Evolutionary conservation across 176 grass and related monocot genomes (phyloP).

Genomic region (Phoenix roebelenii): DNA sequence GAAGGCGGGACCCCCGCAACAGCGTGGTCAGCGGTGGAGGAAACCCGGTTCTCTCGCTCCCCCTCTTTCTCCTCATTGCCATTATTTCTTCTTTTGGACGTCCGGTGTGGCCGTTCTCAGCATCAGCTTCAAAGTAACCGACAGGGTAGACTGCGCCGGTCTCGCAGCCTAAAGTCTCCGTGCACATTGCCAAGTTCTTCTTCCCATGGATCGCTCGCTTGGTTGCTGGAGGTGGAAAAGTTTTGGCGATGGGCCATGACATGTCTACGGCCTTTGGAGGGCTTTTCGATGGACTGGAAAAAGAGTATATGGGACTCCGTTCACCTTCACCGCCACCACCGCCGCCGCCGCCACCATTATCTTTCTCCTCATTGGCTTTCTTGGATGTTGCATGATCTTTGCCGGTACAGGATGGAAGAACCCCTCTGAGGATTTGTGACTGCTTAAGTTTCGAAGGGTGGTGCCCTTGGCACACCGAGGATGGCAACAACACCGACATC

Average conservation of each 20-base stretch:
- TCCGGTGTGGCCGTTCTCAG: background rate
- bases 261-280: background rate
- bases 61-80: slow-evolving; percentile 8
- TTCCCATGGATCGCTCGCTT: slow-evolving; percentile 24
- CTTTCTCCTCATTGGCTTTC: background rate
- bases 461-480: no score
- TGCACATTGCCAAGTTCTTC: slow-evolving; percentile 58
- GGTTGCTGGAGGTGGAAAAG: background rate
- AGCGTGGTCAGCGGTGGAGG: slow-evolving; percentile 54
- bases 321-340: background rate
- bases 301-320: slow-evolving; percentile 19
- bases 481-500: no score
- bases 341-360: background rate
- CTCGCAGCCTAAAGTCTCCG: slow-evolving; percentile 74
- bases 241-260: background rate
- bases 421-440: no score
- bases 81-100: slow-evolving; percentile 1
- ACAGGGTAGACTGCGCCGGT: slow-evolving; percentile 39
- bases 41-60: slow-evolving; percentile 13
- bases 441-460: no score
- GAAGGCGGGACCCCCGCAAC: slow-evolving; percentile 19
- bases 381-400: background rate
- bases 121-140: slow-evolving; percentile 16
- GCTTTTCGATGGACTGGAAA: slow-evolving; percentile 12
- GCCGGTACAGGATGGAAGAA: no score